Evolutionary conservation across 768 basidiomycete genomes (phyloP).

Genomic region (Agaricus subrufescens): DNA sequence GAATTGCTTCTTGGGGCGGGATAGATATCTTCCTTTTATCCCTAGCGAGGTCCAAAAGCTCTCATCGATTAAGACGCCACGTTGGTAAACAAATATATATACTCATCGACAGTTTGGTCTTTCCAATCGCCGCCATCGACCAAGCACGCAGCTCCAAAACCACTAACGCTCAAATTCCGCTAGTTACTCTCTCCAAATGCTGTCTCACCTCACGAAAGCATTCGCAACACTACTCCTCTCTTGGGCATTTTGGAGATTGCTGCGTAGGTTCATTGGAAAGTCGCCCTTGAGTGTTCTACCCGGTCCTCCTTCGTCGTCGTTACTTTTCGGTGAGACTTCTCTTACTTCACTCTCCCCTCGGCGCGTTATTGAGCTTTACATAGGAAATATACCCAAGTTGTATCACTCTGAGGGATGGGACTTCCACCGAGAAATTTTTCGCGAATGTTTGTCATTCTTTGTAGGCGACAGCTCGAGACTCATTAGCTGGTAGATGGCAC

Average conservation of each 20-base stretch:
- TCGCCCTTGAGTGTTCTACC: slow-evolving; percentile 30
- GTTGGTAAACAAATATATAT: slow-evolving; percentile 1
- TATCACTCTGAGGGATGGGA: slow-evolving; percentile 30
- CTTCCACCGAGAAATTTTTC: slow-evolving; percentile 30
- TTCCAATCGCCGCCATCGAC: background rate
- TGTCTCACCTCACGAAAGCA: background rate
- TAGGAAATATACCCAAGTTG: slow-evolving; percentile 30
- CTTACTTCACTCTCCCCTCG: background rate
- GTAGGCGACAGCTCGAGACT: background rate
- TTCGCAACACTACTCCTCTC: background rate
- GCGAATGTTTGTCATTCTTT: background rate
- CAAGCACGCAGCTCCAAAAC: background rate
- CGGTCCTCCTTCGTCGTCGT: slow-evolving; percentile 30
- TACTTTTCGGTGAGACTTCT: slow-evolving; percentile 24
- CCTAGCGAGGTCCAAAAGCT: background rate
- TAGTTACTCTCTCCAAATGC: background rate
- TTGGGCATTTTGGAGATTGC: slow-evolving; percentile 11
- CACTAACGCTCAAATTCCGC: background rate
- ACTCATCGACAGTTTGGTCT: background rate
- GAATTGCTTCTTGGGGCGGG: slow-evolving; percentile 1
- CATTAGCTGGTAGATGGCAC: slow-evolving; percentile 22
- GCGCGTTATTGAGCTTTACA: background rate
- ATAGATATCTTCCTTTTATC: background rate
- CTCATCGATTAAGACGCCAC: background rate
- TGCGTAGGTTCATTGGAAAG: slow-evolving; percentile 7